Evolutionary conservation across 1,139 yeast genomes (phyloP), one percentile per base, ranked within the genome.

Genomic region (Geotrichum klebahnii): DNA sequence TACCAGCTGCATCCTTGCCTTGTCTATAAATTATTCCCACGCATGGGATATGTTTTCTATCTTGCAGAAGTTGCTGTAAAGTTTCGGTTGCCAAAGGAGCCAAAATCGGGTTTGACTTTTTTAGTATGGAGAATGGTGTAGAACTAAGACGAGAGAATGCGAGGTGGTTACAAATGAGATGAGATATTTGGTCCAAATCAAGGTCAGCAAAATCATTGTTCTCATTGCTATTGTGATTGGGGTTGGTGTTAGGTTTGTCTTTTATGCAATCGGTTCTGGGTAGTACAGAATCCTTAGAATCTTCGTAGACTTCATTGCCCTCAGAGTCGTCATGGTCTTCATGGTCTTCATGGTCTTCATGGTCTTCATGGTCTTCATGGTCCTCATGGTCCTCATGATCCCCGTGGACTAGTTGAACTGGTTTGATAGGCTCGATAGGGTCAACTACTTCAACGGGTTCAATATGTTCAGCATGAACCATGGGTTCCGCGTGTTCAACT

Each of bases 1-100:
- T 87, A 12, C 97, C 97, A 1, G 97, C 95, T 3, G 97, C 97
- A 68, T 92, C 97, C 66, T 88, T 90, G 46, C 97, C 97, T 54
- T 78, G 76, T 66, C 97, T 82, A 60, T 81, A 78, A 56, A 92
- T 89, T 9, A 85, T 82, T 12, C 97, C 97, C 51, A 90, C 77
- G 60, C 94, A 83, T 5, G 65, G 59, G 34, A 79, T 70, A 48
- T n/a, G n/a, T n/a, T n/a, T n/a, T n/a, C n/a, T n/a, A n/a, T 71
- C 66, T 52, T 74, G 71, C 20, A 84, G 69, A 3, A 77, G 54
- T 35, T 62, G 60, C 36, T 72, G 67, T 23, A 77, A 59, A 36
- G 60, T 51, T 24, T 47, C 48, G 19, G 67, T 42, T 54, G 51
- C 66, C 59, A 34, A 60, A 51, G 44, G 65, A 59, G 56, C 69